phyloP scores from a whole-genome alignment of 371 early-diverging fungal genomes.

The Sporodiniella umbellata region DNA sequence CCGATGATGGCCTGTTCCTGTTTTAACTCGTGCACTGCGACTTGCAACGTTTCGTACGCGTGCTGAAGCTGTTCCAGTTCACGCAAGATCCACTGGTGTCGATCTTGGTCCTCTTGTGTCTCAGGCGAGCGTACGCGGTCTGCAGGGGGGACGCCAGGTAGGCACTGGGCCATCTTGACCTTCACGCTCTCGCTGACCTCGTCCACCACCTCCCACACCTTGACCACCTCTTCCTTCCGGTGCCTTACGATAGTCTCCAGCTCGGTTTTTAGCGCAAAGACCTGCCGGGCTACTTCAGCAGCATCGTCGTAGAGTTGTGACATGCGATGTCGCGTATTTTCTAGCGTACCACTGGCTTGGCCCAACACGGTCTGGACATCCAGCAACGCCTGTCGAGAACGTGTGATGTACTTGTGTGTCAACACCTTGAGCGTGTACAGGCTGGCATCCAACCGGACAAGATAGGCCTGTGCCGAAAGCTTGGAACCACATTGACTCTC shows the following conservation, averaged over 20 bases:
- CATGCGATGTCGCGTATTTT: conserved; percentile 47
- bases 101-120: conserved; percentile 41
- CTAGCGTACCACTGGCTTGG: conserved; percentile 48
- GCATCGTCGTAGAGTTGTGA: conserved; percentile 54
- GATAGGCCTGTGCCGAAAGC: conserved; percentile 26
- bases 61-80: conserved; percentile 55
- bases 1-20: conserved; percentile 41
- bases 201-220: conserved; percentile 62
- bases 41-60: conserved; percentile 41
- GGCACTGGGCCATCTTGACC: conserved; percentile 12
- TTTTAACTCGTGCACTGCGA: conserved; percentile 35
- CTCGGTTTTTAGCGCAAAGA: conserved; percentile 51
- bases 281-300: conserved; percentile 52
- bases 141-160: too few relatives aligned
- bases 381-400: conserved; percentile 33
- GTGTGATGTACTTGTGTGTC: conserved; percentile 38
- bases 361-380: conserved; percentile 46
- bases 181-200: conserved; percentile 47
- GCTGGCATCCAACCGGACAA: conserved; percentile 50
- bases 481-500: conserved; percentile 9
- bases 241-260: conserved; percentile 53
- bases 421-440: conserved; percentile 56
- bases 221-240: conserved; percentile 58
- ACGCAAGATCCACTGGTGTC: conserved; percentile 54
- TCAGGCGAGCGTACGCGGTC: too few relatives aligned